Base-by-base conservation (phyloP, 1,284 basidiomycete species). In the Puccinia hordei region DNA sequence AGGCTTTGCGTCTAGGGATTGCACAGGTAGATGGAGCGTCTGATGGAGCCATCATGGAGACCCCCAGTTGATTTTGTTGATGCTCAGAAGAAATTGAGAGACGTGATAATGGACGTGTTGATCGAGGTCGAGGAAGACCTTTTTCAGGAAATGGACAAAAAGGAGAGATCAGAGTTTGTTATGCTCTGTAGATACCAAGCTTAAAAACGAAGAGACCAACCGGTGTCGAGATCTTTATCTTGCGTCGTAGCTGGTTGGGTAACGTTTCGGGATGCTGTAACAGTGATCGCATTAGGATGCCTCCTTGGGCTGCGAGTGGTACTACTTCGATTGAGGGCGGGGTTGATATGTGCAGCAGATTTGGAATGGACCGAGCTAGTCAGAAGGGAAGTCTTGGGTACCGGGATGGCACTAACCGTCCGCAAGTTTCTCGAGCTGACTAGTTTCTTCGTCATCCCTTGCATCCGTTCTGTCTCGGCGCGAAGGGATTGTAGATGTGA, bases 401-500 rank as follows among this genome's bases (percentile, higher is more conserved):
- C 55, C 30, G 76, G 76, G 30, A 79, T 79, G 8, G 76, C 46
- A 71, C 76, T 79, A 10, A 69, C 51, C 9, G 65, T 49, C 49
- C 76, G 65, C 22, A 55, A 71, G 35, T 66, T 79, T 27, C 76
- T 49, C 24, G 65, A 71, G 76, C 76, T 79, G 35, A 79, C 76
- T 15, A 79, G n/a, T 61, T 79, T 79, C 38, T 79, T 65, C n/a
- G 65, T 79, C 76, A 79, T 79, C 10, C 66, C 76, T 71, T 79
- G 76, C 76, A 79, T 69, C n/a, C 76, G 65, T 55, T 79, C 61
- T 5, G 76, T 79, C 66, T 79, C 76, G 27, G 76, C 76, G 4
- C 76, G 63, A 49, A 79, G 41, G 30, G 66, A 79, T 33, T 69
- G 66, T 3, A 72, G 53, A 59, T 79, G 76, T 12, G 76, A 79